Evolutionary conservation across 306 rosid species (phyloP), one percentile per base, ranked within the genome.

Genomic region (Fagus crenata): DNA sequence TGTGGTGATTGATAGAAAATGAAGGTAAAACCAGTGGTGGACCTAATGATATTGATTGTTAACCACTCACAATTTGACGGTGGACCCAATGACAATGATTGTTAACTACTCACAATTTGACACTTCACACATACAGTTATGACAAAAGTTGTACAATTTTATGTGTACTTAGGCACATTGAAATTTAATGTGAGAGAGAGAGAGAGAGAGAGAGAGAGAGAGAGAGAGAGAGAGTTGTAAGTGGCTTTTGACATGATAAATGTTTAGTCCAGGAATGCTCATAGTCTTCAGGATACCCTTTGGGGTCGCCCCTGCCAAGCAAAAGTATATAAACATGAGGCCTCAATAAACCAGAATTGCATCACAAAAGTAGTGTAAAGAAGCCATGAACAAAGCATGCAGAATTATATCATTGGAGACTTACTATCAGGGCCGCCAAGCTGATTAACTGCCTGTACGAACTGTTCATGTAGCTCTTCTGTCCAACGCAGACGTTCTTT

Each of bases 391-490:
- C 18, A 56, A 58, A 58, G 6, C 61, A 42, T 4, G 28, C 22
- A 39, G 4, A 41, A 46, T 13, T 9, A 0, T 46, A 35, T 28
- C 13, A 58, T 49, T 18, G 72, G 70, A 49, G 53, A 83, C 97
- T 81, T 84, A 93, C 97, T 75, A 51, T 93, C 97, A 41, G 97
- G 90, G 39, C 97, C 97, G 2, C 96, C 93, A 78, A 90, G 96
- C 71, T 77, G 87, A 79, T 75, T 84, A 1, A 90, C 96, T 37
- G 97, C 88, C 53, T 85, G 75, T 6, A 81, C 97, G 68, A 93
- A 93, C 36, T 74, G 81, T 42, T 89, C 87, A 77, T 93, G 96
- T 18, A 90, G 89, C 76, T 90, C 78, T 4, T 84, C 80, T 39
- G 93, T 89, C 97, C 96, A 93, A 1, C 96, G 82, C 36, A 93